Base-by-base conservation (phyloP, 2,329 filamentous ascomycete species). In the Aspergillus brasiliensis region DNA sequence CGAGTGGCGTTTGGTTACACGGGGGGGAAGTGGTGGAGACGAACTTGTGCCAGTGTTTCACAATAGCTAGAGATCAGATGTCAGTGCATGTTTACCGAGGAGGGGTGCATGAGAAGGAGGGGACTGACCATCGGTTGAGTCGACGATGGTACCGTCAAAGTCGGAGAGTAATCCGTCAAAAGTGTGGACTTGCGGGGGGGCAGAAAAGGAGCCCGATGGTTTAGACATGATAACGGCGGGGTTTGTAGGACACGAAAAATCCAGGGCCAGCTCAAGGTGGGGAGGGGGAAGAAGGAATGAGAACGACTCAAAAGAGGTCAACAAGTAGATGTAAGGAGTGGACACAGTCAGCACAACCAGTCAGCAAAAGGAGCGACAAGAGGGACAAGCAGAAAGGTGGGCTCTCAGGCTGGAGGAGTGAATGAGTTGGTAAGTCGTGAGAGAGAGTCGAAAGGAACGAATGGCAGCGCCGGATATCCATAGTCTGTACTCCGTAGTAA, bases 31-130 rank as follows among this genome's bases (percentile, higher is more conserved):
- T 27, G 5, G 13, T 40, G 13, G 53, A n/a, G n/a, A 77, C 81
- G 70, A 73, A 85, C 83, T 79, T 79, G 65, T 84, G 80, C 86
- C 86, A 89, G 73, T 87, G 82, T 71, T 88, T 87, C 62, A 86
- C 78, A 49, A 89, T 86, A n/a, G 86, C 85, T 79, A 56, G 17
- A 28, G 23, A 28, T 28, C 38, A 31, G 52, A 17, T 11, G 34
- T 31, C 25, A 55, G 52, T 31, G 37, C 37, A 7, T 11, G 34
- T 28, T 27, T 13, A 40, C 27, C 23, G 11, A 34, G 7, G 25
- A 55, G 11, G 40, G 34, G 60, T 31, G 31, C 21, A 46, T 15
- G 44, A 47, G 15, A 28, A 17, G 19, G 10, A 11, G 10, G 42
- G 52, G 7, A 61, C 71, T 63, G 64, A 79, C 76, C 79, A 65